Evolutionary conservation across 257 asterid species (phyloP).

Genomic region (Petrea volubilis): DNA sequence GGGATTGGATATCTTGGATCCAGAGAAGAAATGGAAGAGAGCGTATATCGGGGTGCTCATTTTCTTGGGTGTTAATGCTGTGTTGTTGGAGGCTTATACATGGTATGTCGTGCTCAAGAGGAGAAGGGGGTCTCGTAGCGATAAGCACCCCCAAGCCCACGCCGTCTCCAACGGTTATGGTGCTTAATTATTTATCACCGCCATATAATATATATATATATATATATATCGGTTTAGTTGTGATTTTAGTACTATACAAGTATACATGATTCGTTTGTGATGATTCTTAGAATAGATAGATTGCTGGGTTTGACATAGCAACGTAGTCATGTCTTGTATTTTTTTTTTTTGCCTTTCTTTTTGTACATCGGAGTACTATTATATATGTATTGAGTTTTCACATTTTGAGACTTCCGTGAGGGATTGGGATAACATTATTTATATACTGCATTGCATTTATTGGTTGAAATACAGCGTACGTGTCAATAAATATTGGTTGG

Average conservation of each 20-base stretch:
- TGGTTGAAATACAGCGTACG: too few relatives aligned
- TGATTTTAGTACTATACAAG: too few relatives aligned
- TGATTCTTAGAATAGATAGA: background rate
- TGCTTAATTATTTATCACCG: constrained; percentile 13
- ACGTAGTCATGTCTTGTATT: background rate
- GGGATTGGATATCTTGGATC: constrained; percentile 74
- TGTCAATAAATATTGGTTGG: too few relatives aligned
- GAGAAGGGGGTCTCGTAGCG: constrained; percentile 21
- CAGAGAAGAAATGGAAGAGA: constrained; percentile 57
- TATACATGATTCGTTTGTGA: background rate
- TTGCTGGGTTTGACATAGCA: background rate
- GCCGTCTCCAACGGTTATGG: constrained; percentile 36
- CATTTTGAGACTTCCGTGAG: background rate
- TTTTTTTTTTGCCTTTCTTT: background rate
- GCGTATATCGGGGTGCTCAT: constrained; percentile 61
- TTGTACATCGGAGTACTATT: background rate
- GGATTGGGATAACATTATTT: too few relatives aligned
- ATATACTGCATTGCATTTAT: too few relatives aligned
- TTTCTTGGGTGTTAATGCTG: constrained; percentile 47
- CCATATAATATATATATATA: too few relatives aligned
- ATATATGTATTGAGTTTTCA: background rate
- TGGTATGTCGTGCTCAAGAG: constrained; percentile 67
- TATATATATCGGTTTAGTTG: background rate
- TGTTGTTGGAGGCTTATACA: constrained; percentile 56
- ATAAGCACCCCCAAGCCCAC: constrained; percentile 19